Evolutionary conservation across 768 basidiomycete genomes (phyloP), one percentile per base, ranked within the genome.

Genomic region (Sporobolomyces roseus): DNA sequence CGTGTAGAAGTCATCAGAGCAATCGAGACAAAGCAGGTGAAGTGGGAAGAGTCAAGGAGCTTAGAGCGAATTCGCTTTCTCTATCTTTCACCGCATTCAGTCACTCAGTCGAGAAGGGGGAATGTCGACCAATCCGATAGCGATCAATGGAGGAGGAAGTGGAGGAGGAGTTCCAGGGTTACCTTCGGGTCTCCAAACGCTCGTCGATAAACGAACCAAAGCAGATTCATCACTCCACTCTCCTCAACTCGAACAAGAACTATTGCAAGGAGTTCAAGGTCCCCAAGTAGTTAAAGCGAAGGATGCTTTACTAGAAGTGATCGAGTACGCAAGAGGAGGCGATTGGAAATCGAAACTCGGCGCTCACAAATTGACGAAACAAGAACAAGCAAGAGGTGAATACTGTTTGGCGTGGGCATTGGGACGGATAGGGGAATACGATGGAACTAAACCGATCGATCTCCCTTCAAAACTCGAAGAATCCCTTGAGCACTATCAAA

Each of bases 361-460:
- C 32, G 35, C 46, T 16, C 8, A 30, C 50, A 16, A 66, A 49
- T 13, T 41, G n/a, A 14, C 23, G 16, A 3, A 19, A 1, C 68
- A 70, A 19, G 29, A 70, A 25, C 56, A 64, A 23, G 72, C 68
- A 21, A 21, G 72, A 25, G 65, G 32, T 0, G n/a, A 29, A 32
- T 70, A 49, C 61, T 53, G 53, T 45, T 38, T 32, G 21, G 72
- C 62, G 13, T 73, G 68, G 65, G 72, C 72, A 4, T 23, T 53
- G 30, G 45, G 62, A 6, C 36, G 72, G 33, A 7, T 67, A 8
- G 68, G 68, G 48, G 68, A 73, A 58, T 68, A 59, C 36, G 68
- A 69, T 58, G 66, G 62, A 3, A 63, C 64, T 5, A 2, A 8
- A 1, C 56, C 68, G 5, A 6, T 36, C 7, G 53, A 48, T 14